These are phyloP conservation scores for Neofusicoccum sp. DNA, from an alignment of 2,329 filamentous ascomycete genomes.

Conservation along the genomic window DNA sequence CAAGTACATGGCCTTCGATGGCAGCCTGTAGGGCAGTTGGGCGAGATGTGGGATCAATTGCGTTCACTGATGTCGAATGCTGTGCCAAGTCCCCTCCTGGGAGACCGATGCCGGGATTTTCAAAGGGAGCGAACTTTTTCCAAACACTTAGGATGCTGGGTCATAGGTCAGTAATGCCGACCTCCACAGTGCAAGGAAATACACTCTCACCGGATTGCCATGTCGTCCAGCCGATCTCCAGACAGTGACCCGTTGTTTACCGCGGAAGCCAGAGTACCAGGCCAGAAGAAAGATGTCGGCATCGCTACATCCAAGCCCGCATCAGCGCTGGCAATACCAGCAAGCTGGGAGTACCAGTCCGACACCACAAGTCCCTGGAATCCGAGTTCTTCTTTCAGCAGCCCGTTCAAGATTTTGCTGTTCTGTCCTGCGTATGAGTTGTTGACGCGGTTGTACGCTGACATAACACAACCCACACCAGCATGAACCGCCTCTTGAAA, in stretches of 20 bases:
- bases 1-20: no score
- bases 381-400: slow-evolving; percentile 52
- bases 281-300: slow-evolving; percentile 66
- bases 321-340: slow-evolving; percentile 43
- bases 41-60: no score
- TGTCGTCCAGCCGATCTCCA: slow-evolving; percentile 84
- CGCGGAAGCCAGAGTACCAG: slow-evolving; percentile 69
- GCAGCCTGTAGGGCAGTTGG: no score
- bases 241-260: slow-evolving; percentile 85
- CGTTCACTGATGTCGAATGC: no score
- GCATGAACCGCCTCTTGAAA: slow-evolving; percentile 71
- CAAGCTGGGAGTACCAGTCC: slow-evolving; percentile 43
- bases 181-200: no score
- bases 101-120: no score
- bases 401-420: slow-evolving; percentile 44
- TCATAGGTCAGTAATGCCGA: no score
- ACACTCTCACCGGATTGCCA: slow-evolving; percentile 48
- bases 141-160: no score
- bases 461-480: slow-evolving; percentile 57
- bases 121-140: no score
- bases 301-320: slow-evolving; percentile 52
- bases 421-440: slow-evolving; percentile 47
- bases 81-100: no score
- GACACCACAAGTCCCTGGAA: slow-evolving; percentile 44
- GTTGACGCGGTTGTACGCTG: slow-evolving; percentile 39